Evolutionary conservation across 345 rosid genomes (phyloP), one percentile per base, ranked within the genome.

Genomic region (Melaleuca alternifolia): DNA sequence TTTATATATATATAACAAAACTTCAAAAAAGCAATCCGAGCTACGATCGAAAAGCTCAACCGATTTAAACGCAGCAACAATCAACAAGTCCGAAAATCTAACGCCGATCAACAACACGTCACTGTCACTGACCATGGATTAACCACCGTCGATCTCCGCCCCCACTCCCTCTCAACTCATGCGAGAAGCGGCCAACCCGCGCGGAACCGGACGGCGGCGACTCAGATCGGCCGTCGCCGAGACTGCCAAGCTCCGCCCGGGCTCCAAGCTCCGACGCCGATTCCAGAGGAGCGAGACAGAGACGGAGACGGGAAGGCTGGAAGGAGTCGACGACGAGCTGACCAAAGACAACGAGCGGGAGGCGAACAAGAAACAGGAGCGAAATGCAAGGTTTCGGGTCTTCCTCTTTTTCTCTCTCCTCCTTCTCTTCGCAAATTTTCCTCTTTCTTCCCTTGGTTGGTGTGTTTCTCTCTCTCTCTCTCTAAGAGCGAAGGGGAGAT

Each of bases 111-210:
- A 77, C 26, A 26, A 83, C 37, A 18, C 79, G 44, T 59, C 65
- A 44, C 44, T 14, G 24, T 53, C 85, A 86, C 54, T 85, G 89
- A 93, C 95, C 95, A 93, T 92, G 86, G 89, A 61, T 44, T 10
- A 23, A 26, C 28, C 48, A 84, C 79, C 57, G 59, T 50, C 87
- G 83, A 65, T 87, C 85, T 90, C 51, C 62, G 8, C 11, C 84
- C 54, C 86, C 87, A 2, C 41, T 41, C 26, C 6, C 71, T 20
- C 81, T 71, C 81, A 92, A 79, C 86, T 92, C 92, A 89, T 92
- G 85, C 90, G 88, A 87, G 71, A 37, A 33, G 46, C 50, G 75
- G 52, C 50, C 20, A 50, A 79, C 86, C 33, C 41, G 62, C 83
- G 48, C 37, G 52, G 85, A 23, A 54, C 65, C 37, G 56, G 75